phyloP scores from a whole-genome alignment of 2,329 filamentous ascomycete species.

The Sporothrix globosa region DNA sequence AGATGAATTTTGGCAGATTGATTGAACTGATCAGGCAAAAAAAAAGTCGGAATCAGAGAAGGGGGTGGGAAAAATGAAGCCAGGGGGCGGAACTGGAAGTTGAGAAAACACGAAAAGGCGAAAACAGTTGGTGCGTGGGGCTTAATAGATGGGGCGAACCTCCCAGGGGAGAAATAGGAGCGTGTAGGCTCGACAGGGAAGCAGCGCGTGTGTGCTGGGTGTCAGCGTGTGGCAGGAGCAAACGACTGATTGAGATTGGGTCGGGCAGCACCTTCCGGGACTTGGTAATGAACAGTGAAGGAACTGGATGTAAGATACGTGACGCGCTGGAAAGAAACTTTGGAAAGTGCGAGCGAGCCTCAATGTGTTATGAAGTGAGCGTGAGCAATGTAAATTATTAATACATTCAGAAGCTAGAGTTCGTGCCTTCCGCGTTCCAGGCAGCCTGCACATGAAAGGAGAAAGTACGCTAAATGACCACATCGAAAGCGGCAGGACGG shows the following conservation, averaged over 20 bases:
- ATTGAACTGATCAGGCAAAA: slow-evolving; percentile 22
- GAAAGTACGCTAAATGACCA: slow-evolving; percentile 17
- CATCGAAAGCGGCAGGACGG: background rate
- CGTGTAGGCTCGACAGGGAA: background rate
- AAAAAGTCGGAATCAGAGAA: slow-evolving; percentile 18
- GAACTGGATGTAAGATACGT: background rate
- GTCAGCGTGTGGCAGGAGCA: background rate
- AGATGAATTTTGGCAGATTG: background rate
- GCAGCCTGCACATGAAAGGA: slow-evolving; percentile 1
- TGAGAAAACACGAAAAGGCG: slow-evolving; percentile 17
- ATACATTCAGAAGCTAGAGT: background rate
- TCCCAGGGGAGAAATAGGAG: slow-evolving; percentile 9
- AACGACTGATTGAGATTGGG: slow-evolving; percentile 5
- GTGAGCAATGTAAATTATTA: slow-evolving; percentile 13
- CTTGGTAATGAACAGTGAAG: slow-evolving; percentile 8
- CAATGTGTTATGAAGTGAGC: background rate
- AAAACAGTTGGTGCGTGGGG: slow-evolving; percentile 22
- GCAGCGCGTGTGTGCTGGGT: slow-evolving; percentile 6
- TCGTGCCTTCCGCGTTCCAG: background rate
- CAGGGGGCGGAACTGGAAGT: slow-evolving; percentile 14
- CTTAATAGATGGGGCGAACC: slow-evolving; percentile 26
- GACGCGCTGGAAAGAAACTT: slow-evolving; percentile 6
- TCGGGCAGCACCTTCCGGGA: slow-evolving; percentile 5
- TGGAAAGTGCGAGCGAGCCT: slow-evolving; percentile 6
- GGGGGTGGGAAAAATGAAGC: slow-evolving; percentile 1